These are phyloP conservation scores for Xylaria intraflava DNA, from an alignment of 495 filamentous ascomycete species.

Conservation along the genomic window DNA sequence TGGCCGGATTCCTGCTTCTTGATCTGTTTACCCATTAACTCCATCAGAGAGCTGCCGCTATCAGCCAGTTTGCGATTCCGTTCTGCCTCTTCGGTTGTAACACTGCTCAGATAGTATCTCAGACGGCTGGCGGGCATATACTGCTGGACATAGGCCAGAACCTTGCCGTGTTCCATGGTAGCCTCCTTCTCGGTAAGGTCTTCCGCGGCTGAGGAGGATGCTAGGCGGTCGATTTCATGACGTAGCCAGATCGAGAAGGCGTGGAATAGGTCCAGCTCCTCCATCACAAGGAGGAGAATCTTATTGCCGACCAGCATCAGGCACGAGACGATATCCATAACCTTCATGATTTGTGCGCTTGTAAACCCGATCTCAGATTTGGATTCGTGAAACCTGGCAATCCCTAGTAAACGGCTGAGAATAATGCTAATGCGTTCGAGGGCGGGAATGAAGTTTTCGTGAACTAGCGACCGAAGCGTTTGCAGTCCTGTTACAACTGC, in stretches of 20 bases:
- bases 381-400: slow-evolving; percentile 72
- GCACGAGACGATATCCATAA: slow-evolving; percentile 67
- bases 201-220: slow-evolving; percentile 39
- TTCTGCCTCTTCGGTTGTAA: slow-evolving; percentile 23
- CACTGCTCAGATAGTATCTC: slow-evolving; percentile 33
- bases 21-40: slow-evolving; percentile 42
- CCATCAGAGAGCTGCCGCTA: slow-evolving; percentile 32
- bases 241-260: slow-evolving; percentile 81
- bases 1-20: slow-evolving; percentile 34
- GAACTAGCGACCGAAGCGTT: slow-evolving; percentile 66
- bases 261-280: slow-evolving; percentile 71
- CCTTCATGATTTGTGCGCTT: slow-evolving; percentile 39
- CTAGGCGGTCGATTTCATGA: slow-evolving; percentile 67
- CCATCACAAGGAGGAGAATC: slow-evolving; percentile 61
- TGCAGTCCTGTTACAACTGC: slow-evolving; percentile 69
- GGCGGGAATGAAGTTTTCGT: slow-evolving; percentile 82
- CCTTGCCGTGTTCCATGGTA: slow-evolving; percentile 47
- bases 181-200: slow-evolving; percentile 51
- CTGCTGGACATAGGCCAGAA: slow-evolving; percentile 47
- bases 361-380: slow-evolving; percentile 60
- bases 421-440: slow-evolving; percentile 79
- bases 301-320: slow-evolving; percentile 68
- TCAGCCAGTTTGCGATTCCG: slow-evolving; percentile 29
- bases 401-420: slow-evolving; percentile 73
- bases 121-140: slow-evolving; percentile 44